phyloP scores from a whole-genome alignment of 2,329 filamentous ascomycete genomes.

The Cytospora chrysosperma region DNA sequence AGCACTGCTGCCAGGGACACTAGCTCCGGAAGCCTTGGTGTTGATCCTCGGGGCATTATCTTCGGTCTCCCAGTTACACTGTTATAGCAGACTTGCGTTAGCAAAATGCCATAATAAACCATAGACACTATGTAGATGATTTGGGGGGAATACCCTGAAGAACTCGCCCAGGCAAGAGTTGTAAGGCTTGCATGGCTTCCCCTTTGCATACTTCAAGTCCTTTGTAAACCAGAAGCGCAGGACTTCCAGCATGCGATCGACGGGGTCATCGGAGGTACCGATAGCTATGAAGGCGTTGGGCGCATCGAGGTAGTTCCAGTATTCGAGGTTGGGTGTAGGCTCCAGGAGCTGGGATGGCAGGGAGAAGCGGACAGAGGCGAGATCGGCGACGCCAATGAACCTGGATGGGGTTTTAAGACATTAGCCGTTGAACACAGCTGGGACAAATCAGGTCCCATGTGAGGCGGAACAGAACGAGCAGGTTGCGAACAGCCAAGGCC shows the following conservation, averaged over 20 bases:
- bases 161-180: slow-evolving; percentile 97
- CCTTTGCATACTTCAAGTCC: slow-evolving; percentile 97
- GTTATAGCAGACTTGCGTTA: slow-evolving; percentile 26
- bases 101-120: slow-evolving; percentile 1
- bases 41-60: slow-evolving; percentile 69
- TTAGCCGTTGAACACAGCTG: slow-evolving; percentile 29
- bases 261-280: slow-evolving; percentile 84
- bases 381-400: slow-evolving; percentile 94
- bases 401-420: slow-evolving; percentile 45
- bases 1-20: slow-evolving; percentile 41
- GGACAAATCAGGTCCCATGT: background rate
- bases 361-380: slow-evolving; percentile 93
- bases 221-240: slow-evolving; percentile 99
- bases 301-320: slow-evolving; percentile 97
- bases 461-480: background rate
- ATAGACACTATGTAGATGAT: no score
- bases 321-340: slow-evolving; percentile 94
- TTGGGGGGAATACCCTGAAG: slow-evolving; percentile 69
- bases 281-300: slow-evolving; percentile 83
- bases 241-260: slow-evolving; percentile 93
- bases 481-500: background rate
- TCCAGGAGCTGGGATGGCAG: slow-evolving; percentile 93
- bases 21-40: slow-evolving; percentile 43
- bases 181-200: slow-evolving; percentile 98
- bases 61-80: slow-evolving; percentile 95